A percentile compares a stretch with the other conserved stretches of the same genome.
Evolutionary conservation across 768 basidiomycete genomes (phyloP).

Genomic region (Rhizopogon roseolus): DNA sequence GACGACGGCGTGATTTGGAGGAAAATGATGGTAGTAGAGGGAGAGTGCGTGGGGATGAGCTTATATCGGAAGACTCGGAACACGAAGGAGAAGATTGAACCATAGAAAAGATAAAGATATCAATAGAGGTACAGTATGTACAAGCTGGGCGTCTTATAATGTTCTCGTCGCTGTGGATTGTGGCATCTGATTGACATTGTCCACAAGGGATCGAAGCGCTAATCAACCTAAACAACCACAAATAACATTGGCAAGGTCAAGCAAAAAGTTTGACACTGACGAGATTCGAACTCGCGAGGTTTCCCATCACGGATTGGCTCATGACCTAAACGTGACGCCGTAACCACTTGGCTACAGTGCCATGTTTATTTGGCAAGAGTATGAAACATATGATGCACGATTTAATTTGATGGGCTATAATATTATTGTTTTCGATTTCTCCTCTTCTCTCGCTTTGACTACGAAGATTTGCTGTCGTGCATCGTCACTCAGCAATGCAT

Average conservation of each 20-base stretch:
- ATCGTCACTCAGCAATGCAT: conserved; percentile 20
- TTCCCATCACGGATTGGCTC: conserved; percentile 48
- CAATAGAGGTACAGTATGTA: too few relatives aligned
- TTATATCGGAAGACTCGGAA: conserved; percentile 7
- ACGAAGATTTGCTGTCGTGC: conserved; percentile 5
- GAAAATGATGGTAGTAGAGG: conserved; percentile 11
- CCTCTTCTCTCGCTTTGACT: neutral
- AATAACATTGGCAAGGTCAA: conserved; percentile 5
- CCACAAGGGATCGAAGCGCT: conserved; percentile 4
- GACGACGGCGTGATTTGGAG: conserved; percentile 25
- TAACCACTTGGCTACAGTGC: conserved; percentile 60
- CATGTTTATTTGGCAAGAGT: conserved; percentile 1
- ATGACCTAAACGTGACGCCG: conserved; percentile 53
- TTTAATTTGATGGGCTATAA: neutral
- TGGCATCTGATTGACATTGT: conserved; percentile 7
- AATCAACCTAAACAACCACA: neutral
- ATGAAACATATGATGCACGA: neutral
- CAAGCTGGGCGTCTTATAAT: conserved; percentile 5
- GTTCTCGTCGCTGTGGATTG: neutral
- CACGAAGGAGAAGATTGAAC: conserved; percentile 1
- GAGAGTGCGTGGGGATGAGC: conserved; percentile 11
- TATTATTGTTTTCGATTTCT: too few relatives aligned
- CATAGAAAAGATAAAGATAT: conserved; percentile 7
- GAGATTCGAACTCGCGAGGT: conserved; percentile 60
- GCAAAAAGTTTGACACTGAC: conserved; percentile 42